Conservation (phyloP, 345 rosid species). For the Anacardium occidentale region DNA sequence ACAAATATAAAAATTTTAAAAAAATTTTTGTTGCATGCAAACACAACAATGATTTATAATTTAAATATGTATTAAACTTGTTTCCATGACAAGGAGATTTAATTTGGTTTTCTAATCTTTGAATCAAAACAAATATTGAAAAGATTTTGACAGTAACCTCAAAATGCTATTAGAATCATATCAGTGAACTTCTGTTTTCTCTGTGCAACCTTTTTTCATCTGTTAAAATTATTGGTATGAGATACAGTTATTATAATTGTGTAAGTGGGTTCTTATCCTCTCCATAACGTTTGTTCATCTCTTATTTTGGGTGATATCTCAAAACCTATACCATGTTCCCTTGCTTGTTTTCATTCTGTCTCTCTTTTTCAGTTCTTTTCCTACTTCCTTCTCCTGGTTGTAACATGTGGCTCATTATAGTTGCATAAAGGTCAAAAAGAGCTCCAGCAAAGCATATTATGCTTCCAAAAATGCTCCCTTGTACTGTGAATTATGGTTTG, state of each 20-base stretch:
- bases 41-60: neutral
- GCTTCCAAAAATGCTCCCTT: slow-evolving; percentile 47
- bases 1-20: neutral
- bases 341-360: neutral
- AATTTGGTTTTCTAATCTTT: neutral
- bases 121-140: neutral
- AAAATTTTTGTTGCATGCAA: neutral
- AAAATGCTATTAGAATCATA: neutral
- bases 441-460: slow-evolving; percentile 50
- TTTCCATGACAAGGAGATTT: neutral
- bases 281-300: neutral
- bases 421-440: slow-evolving; percentile 51
- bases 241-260: neutral
- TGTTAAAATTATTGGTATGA: neutral
- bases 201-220: neutral
- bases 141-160: neutral
- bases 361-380: neutral
- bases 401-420: slow-evolving; percentile 34
- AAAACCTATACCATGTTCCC: neutral
- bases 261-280: neutral
- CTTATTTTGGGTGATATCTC: neutral
- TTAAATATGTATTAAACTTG: neutral
- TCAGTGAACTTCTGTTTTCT: slow-evolving; percentile 1
- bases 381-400: neutral
- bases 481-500: slow-evolving; percentile 64